Percentiles rank a stretch among this genome's conserved stretches.
phyloP scores from a whole-genome alignment of 148 eudicot species.

The Silene conica region DNA sequence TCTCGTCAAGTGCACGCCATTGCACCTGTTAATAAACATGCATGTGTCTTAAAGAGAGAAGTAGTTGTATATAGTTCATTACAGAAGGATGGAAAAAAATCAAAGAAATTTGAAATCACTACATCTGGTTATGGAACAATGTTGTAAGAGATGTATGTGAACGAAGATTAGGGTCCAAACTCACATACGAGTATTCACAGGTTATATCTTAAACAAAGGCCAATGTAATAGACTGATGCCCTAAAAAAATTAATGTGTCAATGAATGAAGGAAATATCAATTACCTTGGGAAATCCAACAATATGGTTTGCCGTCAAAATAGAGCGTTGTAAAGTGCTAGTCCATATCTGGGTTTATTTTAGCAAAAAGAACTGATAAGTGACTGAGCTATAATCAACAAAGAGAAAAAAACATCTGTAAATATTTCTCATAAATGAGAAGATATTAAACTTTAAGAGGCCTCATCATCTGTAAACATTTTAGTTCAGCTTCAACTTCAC shows the following conservation, averaged over 20 bases:
- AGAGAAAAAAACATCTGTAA: neutral
- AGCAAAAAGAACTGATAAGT: neutral
- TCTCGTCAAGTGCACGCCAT: constrained; percentile 99
- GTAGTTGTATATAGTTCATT: neutral
- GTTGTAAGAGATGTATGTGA: no score
- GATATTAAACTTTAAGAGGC: neutral
- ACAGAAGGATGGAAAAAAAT: neutral
- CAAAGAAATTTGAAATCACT: neutral
- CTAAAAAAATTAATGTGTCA: neutral
- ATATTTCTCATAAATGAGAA: neutral
- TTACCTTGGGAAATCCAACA: constrained; percentile 94
- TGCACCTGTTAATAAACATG: constrained; percentile 53
- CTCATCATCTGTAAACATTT: no score
- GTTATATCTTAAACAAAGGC: neutral
- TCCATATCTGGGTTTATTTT: constrained; percentile 64
- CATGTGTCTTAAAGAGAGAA: neutral
- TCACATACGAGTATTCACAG: neutral
- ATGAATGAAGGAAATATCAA: neutral
- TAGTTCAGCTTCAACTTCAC: no score
- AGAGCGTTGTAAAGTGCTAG: constrained; percentile 96
- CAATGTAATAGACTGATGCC: neutral
- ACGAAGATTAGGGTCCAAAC: no score
- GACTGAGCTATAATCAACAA: neutral
- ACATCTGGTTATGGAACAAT: no score
- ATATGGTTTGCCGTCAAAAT: constrained; percentile 77